A percentile compares a stretch with the other conserved stretches of the same genome.
Evolutionary conservation across 768 basidiomycete genomes (phyloP).

Genomic region (Chalciporus pseudorubinellus): DNA sequence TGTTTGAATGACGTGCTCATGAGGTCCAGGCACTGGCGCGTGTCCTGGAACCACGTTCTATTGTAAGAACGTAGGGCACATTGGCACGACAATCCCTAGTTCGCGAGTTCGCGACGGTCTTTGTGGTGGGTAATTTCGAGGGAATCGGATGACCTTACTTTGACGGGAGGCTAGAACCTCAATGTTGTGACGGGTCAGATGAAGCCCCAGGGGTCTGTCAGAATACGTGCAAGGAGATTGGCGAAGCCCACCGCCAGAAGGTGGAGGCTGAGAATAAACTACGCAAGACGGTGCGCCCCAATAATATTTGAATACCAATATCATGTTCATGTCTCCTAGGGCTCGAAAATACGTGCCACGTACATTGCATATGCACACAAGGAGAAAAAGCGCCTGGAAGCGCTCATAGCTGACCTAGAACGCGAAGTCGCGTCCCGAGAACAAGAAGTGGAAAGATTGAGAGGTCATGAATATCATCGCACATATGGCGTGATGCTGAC

Average conservation of each 20-base stretch:
- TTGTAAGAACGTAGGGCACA: constrained; percentile 85
- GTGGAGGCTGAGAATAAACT: constrained; percentile 74
- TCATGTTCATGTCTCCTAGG: constrained; percentile 43
- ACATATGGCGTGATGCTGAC: neutral
- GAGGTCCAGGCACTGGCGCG: constrained; percentile 70
- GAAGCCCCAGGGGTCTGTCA: constrained; percentile 79
- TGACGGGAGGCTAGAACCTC: constrained; percentile 55
- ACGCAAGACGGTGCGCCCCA: constrained; percentile 65
- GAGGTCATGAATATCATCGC: constrained; percentile 45
- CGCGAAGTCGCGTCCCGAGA: constrained; percentile 62
- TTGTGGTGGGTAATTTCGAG: constrained; percentile 63
- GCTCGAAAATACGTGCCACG: constrained; percentile 84
- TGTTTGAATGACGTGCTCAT: constrained; percentile 5
- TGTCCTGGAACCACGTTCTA: constrained; percentile 76
- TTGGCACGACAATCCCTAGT: constrained; percentile 73
- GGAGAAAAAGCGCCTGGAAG: constrained; percentile 84
- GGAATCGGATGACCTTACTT: neutral
- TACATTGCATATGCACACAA: constrained; percentile 87
- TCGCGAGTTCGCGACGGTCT: constrained; percentile 90
- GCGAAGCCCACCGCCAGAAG: constrained; percentile 64
- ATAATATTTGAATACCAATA: neutral
- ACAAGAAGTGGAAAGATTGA: constrained; percentile 69
- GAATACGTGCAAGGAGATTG: constrained; percentile 74
- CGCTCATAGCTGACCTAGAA: constrained; percentile 48
- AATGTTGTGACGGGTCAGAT: constrained; percentile 97